Percentiles rank a stretch among this genome's conserved stretches.
These are phyloP conservation scores for Penicillium nordicum DNA, from an alignment of 2,329 filamentous ascomycete species.

Conservation along the genomic window DNA sequence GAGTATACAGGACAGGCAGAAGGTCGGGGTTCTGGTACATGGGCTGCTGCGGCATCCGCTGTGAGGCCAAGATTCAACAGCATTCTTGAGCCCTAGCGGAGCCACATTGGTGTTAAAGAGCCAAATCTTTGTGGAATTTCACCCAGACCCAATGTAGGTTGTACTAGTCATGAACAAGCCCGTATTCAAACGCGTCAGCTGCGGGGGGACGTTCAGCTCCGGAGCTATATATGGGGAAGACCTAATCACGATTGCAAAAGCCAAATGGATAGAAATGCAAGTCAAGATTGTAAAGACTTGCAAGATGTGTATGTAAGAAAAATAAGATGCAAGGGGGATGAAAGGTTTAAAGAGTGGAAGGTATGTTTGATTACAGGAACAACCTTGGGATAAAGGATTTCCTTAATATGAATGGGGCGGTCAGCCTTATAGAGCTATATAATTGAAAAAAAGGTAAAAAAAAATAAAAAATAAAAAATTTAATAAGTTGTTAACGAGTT, in stretches of 20 bases:
- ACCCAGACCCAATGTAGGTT: background rate
- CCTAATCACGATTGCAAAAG: background rate
- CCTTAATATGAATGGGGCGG: slow-evolving; percentile 8
- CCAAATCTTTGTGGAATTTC: slow-evolving; percentile 4
- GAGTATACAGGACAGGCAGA: slow-evolving; percentile 19
- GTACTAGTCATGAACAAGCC: slow-evolving; percentile 6
- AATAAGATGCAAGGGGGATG: background rate
- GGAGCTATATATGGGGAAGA: background rate
- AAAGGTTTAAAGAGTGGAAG: background rate
- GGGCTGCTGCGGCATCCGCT: slow-evolving; percentile 44
- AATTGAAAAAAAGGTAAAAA: background rate
- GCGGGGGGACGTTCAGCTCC: slow-evolving; percentile 10
- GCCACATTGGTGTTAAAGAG: slow-evolving; percentile 16
- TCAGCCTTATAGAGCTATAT: slow-evolving; percentile 22
- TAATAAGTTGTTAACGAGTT: too few relatives aligned
- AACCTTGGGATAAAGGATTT: background rate
- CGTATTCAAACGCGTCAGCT: slow-evolving; percentile 13
- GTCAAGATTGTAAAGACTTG: background rate
- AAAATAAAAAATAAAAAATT: background rate
- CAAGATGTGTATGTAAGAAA: background rate
- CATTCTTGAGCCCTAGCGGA: slow-evolving; percentile 33
- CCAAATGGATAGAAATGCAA: background rate
- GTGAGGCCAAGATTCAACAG: slow-evolving; percentile 43
- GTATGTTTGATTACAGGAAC: background rate
- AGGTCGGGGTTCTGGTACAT: slow-evolving; percentile 28